phyloP scores from a whole-genome alignment of 371 early-diverging fungal genomes.

The Dichotomocladium elegans region DNA sequence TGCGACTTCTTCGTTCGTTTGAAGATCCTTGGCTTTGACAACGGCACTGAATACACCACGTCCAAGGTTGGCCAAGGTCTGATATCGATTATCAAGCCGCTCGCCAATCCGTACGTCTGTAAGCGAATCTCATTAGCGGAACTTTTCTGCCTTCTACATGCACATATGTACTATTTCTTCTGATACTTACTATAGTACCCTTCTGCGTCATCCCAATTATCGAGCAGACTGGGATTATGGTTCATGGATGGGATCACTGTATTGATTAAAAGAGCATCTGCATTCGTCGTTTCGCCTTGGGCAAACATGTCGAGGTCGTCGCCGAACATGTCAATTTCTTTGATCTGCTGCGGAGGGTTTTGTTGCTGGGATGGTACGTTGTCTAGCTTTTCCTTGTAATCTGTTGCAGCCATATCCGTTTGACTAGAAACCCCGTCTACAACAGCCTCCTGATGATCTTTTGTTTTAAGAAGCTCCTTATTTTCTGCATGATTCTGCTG shows the following conservation, averaged over 20 bases:
- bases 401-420: constrained; percentile 61
- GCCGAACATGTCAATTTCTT: constrained; percentile 78
- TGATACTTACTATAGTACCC: constrained; percentile 87
- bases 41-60: constrained; percentile 95
- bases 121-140: not conserved
- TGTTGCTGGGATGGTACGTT: constrained; percentile 1
- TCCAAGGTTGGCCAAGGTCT: constrained; percentile 81
- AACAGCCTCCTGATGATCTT: constrained; percentile 44
- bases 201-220: constrained; percentile 95
- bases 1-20: constrained; percentile 80
- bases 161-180: too few relatives aligned
- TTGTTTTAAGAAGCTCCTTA: constrained; percentile 49
- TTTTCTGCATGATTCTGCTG: constrained; percentile 27
- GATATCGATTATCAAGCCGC: constrained; percentile 79
- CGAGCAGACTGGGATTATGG: constrained; percentile 60
- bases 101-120: constrained; percentile 82
- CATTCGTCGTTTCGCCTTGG: constrained; percentile 17
- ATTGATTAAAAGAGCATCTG: constrained; percentile 19
- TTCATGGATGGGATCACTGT: constrained; percentile 24
- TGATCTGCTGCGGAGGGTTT: constrained; percentile 2
- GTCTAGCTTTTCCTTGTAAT: constrained; percentile 47
- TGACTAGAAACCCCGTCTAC: constrained; percentile 32
- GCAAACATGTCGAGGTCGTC: constrained; percentile 59
- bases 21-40: constrained; percentile 77
- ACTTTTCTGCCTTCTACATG: too few relatives aligned